Percentiles rank a stretch among this genome's conserved stretches.
Conservation (phyloP, 2,329 filamentous ascomycete species). For the Juglanconis juglandina region DNA sequence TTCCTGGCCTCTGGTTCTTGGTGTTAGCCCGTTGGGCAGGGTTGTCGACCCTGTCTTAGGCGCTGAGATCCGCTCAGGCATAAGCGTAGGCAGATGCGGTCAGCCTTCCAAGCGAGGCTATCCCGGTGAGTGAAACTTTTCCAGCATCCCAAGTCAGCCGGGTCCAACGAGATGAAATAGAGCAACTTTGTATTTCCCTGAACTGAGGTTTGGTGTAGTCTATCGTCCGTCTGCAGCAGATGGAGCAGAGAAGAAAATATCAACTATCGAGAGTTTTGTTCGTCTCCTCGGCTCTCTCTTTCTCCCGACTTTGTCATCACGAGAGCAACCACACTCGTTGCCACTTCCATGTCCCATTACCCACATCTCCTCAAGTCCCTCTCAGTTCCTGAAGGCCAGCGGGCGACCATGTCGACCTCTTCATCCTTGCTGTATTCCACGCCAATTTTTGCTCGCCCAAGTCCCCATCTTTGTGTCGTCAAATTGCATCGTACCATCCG, state of each 20-base stretch:
- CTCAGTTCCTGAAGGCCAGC: not conserved
- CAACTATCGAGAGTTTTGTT: not conserved
- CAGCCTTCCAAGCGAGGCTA: not conserved
- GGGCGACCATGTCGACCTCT: slow-evolving; percentile 1
- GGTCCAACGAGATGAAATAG: not conserved
- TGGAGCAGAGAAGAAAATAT: not conserved
- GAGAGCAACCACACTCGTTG: not conserved
- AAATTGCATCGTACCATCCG: not conserved
- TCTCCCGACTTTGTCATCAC: not conserved
- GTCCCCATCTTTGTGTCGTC: not conserved
- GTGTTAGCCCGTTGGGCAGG: not conserved
- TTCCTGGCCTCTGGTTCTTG: not conserved
- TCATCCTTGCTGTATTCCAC: not conserved
- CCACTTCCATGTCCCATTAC: not conserved
- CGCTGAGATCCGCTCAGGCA: not conserved
- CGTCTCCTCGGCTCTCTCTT: not conserved
- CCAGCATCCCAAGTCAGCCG: not conserved
- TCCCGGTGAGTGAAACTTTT: not conserved
- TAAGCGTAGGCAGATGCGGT: not conserved
- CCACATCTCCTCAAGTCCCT: not conserved
- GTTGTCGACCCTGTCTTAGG: not conserved
- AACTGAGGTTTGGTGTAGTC: not conserved
- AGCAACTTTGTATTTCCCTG: not conserved
- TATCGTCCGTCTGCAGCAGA: not conserved
- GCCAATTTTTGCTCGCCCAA: not conserved